Evolutionary conservation across 2,329 filamentous ascomycete species (phyloP).

Genomic region (Aspergillus spinulosporus): DNA sequence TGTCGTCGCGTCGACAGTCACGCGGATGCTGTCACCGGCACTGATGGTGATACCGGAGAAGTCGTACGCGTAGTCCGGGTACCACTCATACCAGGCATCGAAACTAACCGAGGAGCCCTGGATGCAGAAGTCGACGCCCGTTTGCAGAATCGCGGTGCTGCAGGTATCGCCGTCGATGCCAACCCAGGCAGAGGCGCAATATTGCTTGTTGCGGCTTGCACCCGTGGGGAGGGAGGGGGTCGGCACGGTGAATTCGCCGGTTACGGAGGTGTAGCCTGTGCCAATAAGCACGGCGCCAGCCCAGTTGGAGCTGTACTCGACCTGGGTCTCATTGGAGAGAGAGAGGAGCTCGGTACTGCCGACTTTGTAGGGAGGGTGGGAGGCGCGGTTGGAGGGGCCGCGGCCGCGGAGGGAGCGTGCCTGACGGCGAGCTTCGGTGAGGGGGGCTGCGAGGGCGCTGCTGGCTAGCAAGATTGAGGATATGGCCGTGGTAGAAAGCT

Average conservation of each 20-base stretch:
- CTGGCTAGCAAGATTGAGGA: constrained; percentile 44
- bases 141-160: constrained; percentile 54
- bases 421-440: constrained; percentile 42
- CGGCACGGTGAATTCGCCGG: constrained; percentile 55
- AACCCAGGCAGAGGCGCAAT: constrained; percentile 57
- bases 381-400: constrained; percentile 30
- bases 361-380: constrained; percentile 33
- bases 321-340: constrained; percentile 43
- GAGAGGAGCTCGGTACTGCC: constrained; percentile 30
- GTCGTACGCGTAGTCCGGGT: constrained; percentile 56
- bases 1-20: constrained; percentile 45
- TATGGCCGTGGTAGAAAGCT: constrained; percentile 44
- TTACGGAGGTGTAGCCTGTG: constrained; percentile 53
- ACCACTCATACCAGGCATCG: constrained; percentile 63
- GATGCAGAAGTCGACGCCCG: constrained; percentile 57
- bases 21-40: constrained; percentile 46
- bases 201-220: constrained; percentile 39
- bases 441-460: constrained; percentile 49
- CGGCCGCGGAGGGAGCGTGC: constrained; percentile 25
- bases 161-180: constrained; percentile 63
- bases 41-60: constrained; percentile 50
- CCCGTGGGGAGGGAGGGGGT: constrained; percentile 33
- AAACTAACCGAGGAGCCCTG: constrained; percentile 45
- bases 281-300: constrained; percentile 58
- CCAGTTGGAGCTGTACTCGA: constrained; percentile 58